phyloP scores from a whole-genome alignment of 2,329 filamentous ascomycete genomes.

The Tolypocladium ophioglossoides region DNA sequence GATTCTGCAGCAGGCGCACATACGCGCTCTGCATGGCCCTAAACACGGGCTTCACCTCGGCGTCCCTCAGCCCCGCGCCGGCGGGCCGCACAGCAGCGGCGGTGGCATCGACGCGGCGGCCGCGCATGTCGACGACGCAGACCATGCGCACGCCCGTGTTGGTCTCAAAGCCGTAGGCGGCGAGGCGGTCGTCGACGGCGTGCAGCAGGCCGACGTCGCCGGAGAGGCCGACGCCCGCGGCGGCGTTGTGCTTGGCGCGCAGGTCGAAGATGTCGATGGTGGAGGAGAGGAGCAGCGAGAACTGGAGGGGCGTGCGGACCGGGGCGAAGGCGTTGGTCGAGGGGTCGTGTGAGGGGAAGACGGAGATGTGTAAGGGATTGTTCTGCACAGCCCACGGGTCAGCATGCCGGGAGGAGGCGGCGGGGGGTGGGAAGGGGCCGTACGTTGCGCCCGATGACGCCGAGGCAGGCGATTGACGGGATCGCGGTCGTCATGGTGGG shows the following conservation, averaged over 20 bases:
- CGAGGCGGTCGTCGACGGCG: conserved; percentile 84
- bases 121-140: conserved; percentile 83
- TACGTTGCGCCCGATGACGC: conserved; percentile 89
- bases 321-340: conserved; percentile 40
- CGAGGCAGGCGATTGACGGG: conserved; percentile 84
- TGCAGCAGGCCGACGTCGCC: conserved; percentile 89
- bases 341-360: conserved; percentile 67
- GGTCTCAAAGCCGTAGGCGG: conserved; percentile 91
- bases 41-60: conserved; percentile 86
- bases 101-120: conserved; percentile 38
- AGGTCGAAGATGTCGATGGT: conserved; percentile 92
- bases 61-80: conserved; percentile 63
- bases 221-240: conserved; percentile 40
- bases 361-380: conserved; percentile 86
- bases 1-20: conserved; percentile 79
- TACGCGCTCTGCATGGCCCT: conserved; percentile 89
- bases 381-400: conserved; percentile 47
- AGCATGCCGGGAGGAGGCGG: not conserved
- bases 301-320: conserved; percentile 70
- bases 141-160: conserved; percentile 92
- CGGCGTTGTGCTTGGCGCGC: conserved; percentile 59
- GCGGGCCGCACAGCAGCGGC: conserved; percentile 15
- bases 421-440: not conserved
- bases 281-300: conserved; percentile 80
- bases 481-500: conserved; percentile 46